Evolutionary conservation across 805 yeast genomes (phyloP).

Genomic region (Metschnikowia chrysomelidarum): DNA sequence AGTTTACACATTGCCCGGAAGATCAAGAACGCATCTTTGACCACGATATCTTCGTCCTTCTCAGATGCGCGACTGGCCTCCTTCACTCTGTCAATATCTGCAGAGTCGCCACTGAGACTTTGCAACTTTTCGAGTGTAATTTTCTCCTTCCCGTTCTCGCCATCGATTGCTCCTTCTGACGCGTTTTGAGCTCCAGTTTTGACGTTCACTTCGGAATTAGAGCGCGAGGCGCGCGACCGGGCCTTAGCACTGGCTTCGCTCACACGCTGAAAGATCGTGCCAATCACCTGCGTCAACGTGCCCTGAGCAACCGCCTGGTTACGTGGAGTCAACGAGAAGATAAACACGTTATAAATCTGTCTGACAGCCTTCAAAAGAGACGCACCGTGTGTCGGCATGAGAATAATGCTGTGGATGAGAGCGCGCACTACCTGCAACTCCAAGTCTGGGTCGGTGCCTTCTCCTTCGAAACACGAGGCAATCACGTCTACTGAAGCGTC

Average conservation of each 20-base stretch:
- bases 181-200: constrained; percentile 10
- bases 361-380: constrained; percentile 85
- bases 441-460: constrained; percentile 83
- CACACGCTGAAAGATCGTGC: constrained; percentile 75
- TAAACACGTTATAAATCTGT: constrained; percentile 89
- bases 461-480: constrained; percentile 84
- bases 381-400: constrained; percentile 87
- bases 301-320: constrained; percentile 97
- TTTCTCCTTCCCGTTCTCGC: constrained; percentile 18
- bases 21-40: constrained; percentile 89
- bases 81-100: constrained; percentile 51
- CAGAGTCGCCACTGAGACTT: constrained; percentile 46
- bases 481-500: constrained; percentile 85
- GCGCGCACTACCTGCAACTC: constrained; percentile 95
- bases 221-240: constrained; percentile 11
- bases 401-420: constrained; percentile 80
- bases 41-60: constrained; percentile 63
- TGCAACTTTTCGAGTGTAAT: constrained; percentile 63
- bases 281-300: constrained; percentile 85
- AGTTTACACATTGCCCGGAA: constrained; percentile 95
- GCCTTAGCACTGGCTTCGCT: constrained; percentile 23
- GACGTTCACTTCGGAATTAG: constrained; percentile 20
- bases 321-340: constrained; percentile 73
- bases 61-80: constrained; percentile 44
- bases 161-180: constrained; percentile 6